Base-by-base conservation (phyloP, 345 rosid species). In the Carallia pectinifolia region DNA sequence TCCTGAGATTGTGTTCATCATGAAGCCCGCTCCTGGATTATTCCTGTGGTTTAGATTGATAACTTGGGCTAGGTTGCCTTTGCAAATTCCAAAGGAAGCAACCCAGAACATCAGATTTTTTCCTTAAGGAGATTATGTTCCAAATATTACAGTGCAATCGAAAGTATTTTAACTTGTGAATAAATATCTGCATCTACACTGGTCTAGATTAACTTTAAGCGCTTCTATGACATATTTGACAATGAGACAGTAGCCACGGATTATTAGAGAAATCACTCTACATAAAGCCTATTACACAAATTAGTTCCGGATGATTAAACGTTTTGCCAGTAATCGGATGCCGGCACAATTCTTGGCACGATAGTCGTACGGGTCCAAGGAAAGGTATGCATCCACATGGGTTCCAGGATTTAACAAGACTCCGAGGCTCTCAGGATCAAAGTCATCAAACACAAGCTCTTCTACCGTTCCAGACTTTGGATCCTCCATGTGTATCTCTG, bases 351-450 rank as follows among this genome's bases (percentile, higher is more conserved):
- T 88, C 71, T 79, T 91, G 79, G 44, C 44, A 10, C 12, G 44
- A 39, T 82, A 89, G 74, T 88, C 98, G 63, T 91, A 94, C 17
- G 87, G 68, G 64, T 87, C 92, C 44, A 94, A 62, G 58, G 89
- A 79, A 74, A 94, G 68, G 80, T 74, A 88, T 13, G 87, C 84
- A 74, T 94, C 95, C 6, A 91, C 68, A 39, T 54, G 67, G 69
- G 60, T 81, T 73, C 92, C 92, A 1, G 83, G 64, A 6, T 34
- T 70, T 55, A 90, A 31, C 64, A 80, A 70, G 34, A 75, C 29
- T 53, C 77, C 69, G 0, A 94, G 86, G 2, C 10, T 2, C 31
- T 23, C 80, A 1, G 67, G 48, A 53, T 81, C 83, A 55, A 85
- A 81, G 71, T 78, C 70, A 52, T 76, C 78, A 63, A 84, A 87